Conservation (phyloP, 2,329 filamentous ascomycete species). For the Polychaeton citri region DNA sequence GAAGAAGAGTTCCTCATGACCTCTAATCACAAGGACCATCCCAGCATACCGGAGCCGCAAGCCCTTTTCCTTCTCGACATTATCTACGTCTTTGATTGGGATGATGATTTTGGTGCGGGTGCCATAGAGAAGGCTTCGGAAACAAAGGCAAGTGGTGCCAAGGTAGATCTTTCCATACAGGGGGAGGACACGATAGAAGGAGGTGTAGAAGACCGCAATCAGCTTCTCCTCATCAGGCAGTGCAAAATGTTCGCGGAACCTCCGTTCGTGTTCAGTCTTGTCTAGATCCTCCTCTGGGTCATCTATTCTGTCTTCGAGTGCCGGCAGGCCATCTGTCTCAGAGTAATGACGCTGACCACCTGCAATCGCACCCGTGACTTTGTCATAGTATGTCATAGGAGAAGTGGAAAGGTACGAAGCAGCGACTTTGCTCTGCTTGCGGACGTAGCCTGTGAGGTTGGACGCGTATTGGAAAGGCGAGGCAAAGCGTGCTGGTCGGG, state of each 20-base stretch:
- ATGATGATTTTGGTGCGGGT: conserved; percentile 86
- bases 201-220: conserved; percentile 82
- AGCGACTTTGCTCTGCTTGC: conserved; percentile 66
- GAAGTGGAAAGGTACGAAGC: conserved; percentile 55
- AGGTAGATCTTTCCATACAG: conserved; percentile 96
- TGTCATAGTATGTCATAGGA: conserved; percentile 83
- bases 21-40: conserved; percentile 81
- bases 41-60: conserved; percentile 87
- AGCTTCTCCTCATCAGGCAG: conserved; percentile 73
- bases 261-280: conserved; percentile 41
- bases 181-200: conserved; percentile 76
- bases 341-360: conserved; percentile 83
- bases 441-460: conserved; percentile 70
- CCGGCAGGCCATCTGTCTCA: conserved; percentile 49
- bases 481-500: conserved; percentile 4
- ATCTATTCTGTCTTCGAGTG: conserved; percentile 49
- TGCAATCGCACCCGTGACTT: conserved; percentile 94
- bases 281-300: conserved; percentile 44
- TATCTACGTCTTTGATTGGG: conserved; percentile 82
- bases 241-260: conserved; percentile 82
- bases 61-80: conserved; percentile 85
- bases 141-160: conserved; percentile 77
- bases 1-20: conserved; percentile 92
- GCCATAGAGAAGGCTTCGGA: conserved; percentile 77
- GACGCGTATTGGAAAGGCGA: conserved; percentile 59